These are phyloP conservation scores for Volvox carteri DNA, from an alignment of 163 green algal genomes.

Conservation along the genomic window DNA sequence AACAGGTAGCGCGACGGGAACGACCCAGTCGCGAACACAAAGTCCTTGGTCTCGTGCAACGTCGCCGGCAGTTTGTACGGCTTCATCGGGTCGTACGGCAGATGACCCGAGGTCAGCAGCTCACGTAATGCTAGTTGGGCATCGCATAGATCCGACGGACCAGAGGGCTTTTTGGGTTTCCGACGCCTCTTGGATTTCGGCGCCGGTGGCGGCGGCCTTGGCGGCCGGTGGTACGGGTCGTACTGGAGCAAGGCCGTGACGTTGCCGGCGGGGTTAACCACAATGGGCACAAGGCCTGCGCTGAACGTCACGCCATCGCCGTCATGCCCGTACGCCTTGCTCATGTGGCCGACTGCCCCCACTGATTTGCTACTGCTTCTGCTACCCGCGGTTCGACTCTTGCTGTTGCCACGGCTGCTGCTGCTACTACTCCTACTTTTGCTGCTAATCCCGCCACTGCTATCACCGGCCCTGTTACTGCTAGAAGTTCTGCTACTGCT, in stretches of 20 bases:
- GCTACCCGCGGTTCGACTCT: neutral
- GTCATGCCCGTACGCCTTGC: neutral
- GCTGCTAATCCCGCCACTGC: neutral
- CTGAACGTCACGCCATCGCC: neutral
- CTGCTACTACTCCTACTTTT: neutral
- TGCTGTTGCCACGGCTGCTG: neutral
- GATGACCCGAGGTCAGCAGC: neutral
- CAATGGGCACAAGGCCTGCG: neutral
- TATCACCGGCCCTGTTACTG: neutral
- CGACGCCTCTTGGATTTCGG: neutral
- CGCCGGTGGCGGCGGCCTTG: neutral
- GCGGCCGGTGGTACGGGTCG: neutral
- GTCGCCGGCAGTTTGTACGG: conserved; percentile 38
- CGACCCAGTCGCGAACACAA: conserved; percentile 44
- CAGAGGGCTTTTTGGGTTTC: neutral
- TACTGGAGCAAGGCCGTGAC: conserved; percentile 1
- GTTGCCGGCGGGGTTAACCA: conserved; percentile 21
- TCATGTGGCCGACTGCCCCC: neutral
- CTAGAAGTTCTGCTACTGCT: neutral
- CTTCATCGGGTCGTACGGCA: conserved; percentile 20
- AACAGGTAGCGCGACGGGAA: conserved; percentile 35
- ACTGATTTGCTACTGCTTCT: neutral
- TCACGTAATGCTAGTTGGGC: conserved; percentile 16
- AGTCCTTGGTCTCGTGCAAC: conserved; percentile 3
- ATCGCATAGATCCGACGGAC: neutral